Evolutionary conservation across 140 eudicot genomes (phyloP).

Genomic region (Senecio squalidus): DNA sequence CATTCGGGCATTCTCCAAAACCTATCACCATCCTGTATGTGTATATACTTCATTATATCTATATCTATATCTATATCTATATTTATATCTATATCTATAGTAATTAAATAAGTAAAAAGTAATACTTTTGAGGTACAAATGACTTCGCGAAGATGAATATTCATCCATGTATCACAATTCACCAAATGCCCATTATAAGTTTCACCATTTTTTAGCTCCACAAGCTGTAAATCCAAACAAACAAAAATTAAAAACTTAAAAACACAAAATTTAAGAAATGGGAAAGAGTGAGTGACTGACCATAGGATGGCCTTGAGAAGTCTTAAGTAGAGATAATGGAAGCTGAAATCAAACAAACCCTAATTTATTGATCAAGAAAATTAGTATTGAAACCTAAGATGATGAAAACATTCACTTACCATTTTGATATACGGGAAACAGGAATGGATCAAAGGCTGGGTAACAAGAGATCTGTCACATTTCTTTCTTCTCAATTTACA

Average conservation of each 20-base stretch:
- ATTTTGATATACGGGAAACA: no score
- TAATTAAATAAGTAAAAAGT: neutral
- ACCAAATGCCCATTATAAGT: constrained; percentile 83
- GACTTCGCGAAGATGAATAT: constrained; percentile 74
- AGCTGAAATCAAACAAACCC: constrained; percentile 37
- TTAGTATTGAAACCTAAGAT: neutral
- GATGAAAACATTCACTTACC: neutral
- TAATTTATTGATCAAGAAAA: no score
- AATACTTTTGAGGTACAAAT: constrained; percentile 71
- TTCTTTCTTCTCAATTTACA: no score
- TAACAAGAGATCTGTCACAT: no score
- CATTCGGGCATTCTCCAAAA: constrained; percentile 90
- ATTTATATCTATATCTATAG: no score
- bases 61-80: no score
- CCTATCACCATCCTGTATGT: constrained; percentile 71
- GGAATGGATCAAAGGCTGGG: no score
- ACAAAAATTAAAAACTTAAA: neutral
- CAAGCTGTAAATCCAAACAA: constrained; percentile 46
- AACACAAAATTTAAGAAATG: neutral
- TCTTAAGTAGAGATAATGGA: constrained; percentile 62
- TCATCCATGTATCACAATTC: constrained; percentile 83
- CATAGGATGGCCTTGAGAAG: constrained; percentile 74
- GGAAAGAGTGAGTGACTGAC: constrained; percentile 18
- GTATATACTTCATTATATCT: constrained; percentile 10
- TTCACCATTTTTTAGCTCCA: constrained; percentile 69